phyloP scores from a whole-genome alignment of 371 early-diverging fungal genomes.

The Mortierella sp. region DNA sequence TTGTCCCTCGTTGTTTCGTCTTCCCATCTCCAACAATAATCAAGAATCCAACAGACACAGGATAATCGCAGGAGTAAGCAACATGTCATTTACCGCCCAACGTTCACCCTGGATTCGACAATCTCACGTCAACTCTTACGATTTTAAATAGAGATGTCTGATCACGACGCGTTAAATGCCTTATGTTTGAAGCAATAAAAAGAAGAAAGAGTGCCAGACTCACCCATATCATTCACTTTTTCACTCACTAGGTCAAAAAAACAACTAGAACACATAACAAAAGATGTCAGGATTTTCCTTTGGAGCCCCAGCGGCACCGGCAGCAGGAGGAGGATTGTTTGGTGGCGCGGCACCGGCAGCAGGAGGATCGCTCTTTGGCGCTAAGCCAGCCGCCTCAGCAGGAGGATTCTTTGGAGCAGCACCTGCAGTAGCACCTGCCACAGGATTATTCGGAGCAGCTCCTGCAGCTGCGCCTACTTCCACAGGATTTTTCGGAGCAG shows the following conservation, averaged over 20 bases:
- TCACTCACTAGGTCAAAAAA: not conserved
- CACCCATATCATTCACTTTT: not conserved
- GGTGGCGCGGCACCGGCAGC: conserved; percentile 32
- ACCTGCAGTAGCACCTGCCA: conserved; percentile 20
- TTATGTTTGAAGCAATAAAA: not conserved
- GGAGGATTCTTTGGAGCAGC: conserved; percentile 44
- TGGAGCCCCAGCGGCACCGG: conserved; percentile 45
- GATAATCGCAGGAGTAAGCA: not conserved
- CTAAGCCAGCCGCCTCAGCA: conserved; percentile 27
- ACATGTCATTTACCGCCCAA: not conserved
- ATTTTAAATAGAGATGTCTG: not conserved
- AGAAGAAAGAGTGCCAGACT: not conserved
- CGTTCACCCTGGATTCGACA: not conserved
- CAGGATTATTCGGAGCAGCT: conserved; percentile 35
- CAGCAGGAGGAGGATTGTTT: conserved; percentile 29
- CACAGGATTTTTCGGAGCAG: conserved; percentile 33
- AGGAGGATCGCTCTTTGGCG: conserved; percentile 36
- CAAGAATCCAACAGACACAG: not conserved
- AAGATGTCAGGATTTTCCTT: conserved; percentile 51
- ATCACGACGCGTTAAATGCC: not conserved
- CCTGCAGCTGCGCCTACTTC: conserved; percentile 32
- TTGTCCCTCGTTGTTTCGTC: not conserved
- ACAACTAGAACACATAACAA: not conserved
- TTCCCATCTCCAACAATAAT: not conserved
- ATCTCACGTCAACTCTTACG: not conserved